Conservation (phyloP, 139 green algal genomes). For the Chlamydomonas sp. region DNA sequence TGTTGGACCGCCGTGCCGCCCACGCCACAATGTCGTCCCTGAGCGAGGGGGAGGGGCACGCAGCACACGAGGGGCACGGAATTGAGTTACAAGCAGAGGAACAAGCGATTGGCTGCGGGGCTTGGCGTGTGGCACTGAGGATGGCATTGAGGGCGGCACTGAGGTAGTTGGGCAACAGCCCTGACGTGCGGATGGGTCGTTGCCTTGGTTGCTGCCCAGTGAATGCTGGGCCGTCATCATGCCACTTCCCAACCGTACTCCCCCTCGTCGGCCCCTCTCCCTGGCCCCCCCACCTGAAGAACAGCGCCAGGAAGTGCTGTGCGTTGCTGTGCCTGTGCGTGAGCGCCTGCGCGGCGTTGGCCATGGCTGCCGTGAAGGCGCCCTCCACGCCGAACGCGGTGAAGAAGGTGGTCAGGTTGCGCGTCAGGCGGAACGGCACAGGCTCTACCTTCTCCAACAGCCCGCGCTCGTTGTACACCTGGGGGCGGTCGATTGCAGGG, state of each 20-base stretch:
- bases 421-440: slow-evolving; percentile 97
- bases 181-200: too few species aligned
- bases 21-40: slow-evolving; percentile 49
- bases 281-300: slow-evolving; percentile 65
- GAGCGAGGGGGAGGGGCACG: neutral
- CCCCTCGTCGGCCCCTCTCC: slow-evolving; percentile 16
- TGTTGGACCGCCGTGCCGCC: slow-evolving; percentile 28
- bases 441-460: slow-evolving; percentile 79
- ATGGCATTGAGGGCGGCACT: too few species aligned
- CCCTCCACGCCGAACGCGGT: slow-evolving; percentile 94
- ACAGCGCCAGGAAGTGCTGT: slow-evolving; percentile 79
- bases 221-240: too few species aligned
- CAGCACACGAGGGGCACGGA: too few species aligned
- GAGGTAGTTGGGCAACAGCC: too few species aligned
- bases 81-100: too few species aligned
- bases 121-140: too few species aligned
- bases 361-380: slow-evolving; percentile 74
- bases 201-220: too few species aligned
- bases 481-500: neutral
- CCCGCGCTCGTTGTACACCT: slow-evolving; percentile 71
- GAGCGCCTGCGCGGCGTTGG: slow-evolving; percentile 69
- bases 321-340: slow-evolving; percentile 54
- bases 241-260: neutral
- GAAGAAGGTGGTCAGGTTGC: slow-evolving; percentile 97
- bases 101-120: too few species aligned